Evolutionary conservation across 1,139 yeast species (phyloP).

Genomic region (Pichia sp.): DNA sequence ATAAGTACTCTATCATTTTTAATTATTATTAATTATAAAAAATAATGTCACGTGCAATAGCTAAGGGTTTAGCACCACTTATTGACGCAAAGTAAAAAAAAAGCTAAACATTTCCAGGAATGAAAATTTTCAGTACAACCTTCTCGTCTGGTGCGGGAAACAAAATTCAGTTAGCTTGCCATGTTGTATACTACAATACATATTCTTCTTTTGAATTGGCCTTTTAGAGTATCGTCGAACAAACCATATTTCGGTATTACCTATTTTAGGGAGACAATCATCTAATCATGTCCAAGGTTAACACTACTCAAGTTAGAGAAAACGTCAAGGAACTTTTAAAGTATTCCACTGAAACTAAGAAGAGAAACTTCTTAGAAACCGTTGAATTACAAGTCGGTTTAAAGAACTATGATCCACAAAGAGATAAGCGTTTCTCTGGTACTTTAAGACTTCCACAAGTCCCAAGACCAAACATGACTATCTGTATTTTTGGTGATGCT

Average conservation of each 20-base stretch:
- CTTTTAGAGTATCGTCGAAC: slow-evolving; percentile 18
- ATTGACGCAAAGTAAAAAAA: too few relatives aligned
- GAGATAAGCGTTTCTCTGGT: slow-evolving; percentile 99
- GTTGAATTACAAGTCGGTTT: slow-evolving; percentile 99
- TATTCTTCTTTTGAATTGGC: neutral
- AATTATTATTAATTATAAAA: too few relatives aligned
- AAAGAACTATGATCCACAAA: slow-evolving; percentile 99
- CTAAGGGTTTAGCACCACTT: neutral
- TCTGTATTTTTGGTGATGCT: slow-evolving; percentile 99
- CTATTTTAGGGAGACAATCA: slow-evolving; percentile 63
- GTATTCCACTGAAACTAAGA: slow-evolving; percentile 91
- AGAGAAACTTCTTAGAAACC: slow-evolving; percentile 99
- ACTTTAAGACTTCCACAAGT: slow-evolving; percentile 96
- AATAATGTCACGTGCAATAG: slow-evolving; percentile 6
- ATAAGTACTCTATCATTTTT: too few relatives aligned
- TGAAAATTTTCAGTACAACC: too few relatives aligned
- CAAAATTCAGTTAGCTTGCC: too few relatives aligned
- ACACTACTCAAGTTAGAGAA: slow-evolving; percentile 92
- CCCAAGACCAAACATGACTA: slow-evolving; percentile 99
- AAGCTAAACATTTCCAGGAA: too few relatives aligned
- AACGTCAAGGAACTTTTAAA: slow-evolving; percentile 90
- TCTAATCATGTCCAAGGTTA: slow-evolving; percentile 82
- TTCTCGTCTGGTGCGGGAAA: too few relatives aligned
- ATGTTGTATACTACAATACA: neutral
- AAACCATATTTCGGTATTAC: slow-evolving; percentile 27